Evolutionary conservation across 441 rosid species (phyloP).

Genomic region (Bocquillonia castaneifolia): DNA sequence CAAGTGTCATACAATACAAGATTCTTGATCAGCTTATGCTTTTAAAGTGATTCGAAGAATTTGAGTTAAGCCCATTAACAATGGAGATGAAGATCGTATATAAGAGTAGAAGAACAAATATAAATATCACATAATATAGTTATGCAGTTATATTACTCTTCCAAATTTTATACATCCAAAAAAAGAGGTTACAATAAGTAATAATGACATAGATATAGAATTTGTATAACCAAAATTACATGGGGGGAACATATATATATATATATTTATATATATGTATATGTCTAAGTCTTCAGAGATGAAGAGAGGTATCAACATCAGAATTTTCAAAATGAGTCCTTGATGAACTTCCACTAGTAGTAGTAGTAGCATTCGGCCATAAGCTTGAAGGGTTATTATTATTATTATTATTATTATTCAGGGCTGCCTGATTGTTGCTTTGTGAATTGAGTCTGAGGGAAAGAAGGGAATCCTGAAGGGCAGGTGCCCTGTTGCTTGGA

Average conservation of each 20-base stretch:
- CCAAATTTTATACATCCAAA: slow-evolving; percentile 27
- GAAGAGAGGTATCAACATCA: slow-evolving; percentile 73
- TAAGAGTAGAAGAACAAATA: neutral
- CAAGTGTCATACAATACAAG: too few relatives aligned
- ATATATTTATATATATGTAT: neutral
- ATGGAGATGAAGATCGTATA: neutral
- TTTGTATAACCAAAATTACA: slow-evolving; percentile 15
- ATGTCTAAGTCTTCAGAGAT: slow-evolving; percentile 34
- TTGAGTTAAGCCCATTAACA: neutral
- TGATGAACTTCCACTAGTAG: slow-evolving; percentile 20
- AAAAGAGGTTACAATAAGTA: slow-evolving; percentile 12
- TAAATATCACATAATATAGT: neutral
- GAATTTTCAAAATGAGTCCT: slow-evolving; percentile 28
- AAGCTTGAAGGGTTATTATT: slow-evolving; percentile 23
- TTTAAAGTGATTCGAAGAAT: neutral
- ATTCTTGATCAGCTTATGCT: neutral
- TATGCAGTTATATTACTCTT: slow-evolving; percentile 21
- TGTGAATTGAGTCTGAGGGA: slow-evolving; percentile 41
- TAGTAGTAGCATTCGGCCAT: slow-evolving; percentile 25
- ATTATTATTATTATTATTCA: slow-evolving; percentile 13
- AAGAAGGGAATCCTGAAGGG: slow-evolving; percentile 34
- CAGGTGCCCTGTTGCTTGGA: slow-evolving; percentile 22
- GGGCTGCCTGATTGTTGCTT: slow-evolving; percentile 18
- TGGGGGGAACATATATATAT: neutral
- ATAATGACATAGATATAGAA: neutral